Conservation (phyloP, 2,329 filamentous ascomycete genomes). For the Aspergillus thermomutatus region DNA sequence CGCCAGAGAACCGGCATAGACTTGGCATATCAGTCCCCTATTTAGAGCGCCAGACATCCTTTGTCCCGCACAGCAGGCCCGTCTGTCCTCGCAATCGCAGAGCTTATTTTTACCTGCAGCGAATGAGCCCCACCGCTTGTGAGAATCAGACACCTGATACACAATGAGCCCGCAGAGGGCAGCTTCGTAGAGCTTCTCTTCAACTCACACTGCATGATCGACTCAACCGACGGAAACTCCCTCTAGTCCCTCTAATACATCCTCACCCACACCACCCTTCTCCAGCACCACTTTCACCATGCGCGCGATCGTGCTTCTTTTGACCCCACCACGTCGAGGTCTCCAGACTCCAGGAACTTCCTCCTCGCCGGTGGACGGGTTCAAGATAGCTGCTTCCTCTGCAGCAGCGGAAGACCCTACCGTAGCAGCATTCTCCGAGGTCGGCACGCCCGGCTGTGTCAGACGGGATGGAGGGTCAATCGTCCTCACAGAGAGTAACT, state of each 20-base stretch:
- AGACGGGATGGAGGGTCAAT: slow-evolving; percentile 71
- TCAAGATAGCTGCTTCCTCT: slow-evolving; percentile 42
- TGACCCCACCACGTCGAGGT: slow-evolving; percentile 78
- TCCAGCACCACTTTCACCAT: slow-evolving; percentile 76
- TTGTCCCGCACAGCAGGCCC: neutral
- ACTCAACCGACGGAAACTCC: slow-evolving; percentile 59
- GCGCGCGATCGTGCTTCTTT: slow-evolving; percentile 65
- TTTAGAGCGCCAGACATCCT: neutral
- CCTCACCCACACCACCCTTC: slow-evolving; percentile 76
- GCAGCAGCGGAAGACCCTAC: slow-evolving; percentile 36
- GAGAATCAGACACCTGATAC: neutral
- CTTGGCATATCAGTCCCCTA: neutral
- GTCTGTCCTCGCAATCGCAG: neutral
- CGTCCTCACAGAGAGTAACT: slow-evolving; percentile 66
- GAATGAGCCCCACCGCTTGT: neutral
- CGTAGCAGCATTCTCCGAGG: slow-evolving; percentile 59
- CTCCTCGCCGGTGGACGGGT: slow-evolving; percentile 53
- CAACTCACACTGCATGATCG: neutral
- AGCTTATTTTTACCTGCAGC: neutral
- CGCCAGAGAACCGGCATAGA: neutral
- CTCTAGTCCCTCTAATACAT: slow-evolving; percentile 78
- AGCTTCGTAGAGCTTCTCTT: neutral
- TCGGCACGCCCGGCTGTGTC: slow-evolving; percentile 67
- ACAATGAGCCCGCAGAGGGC: neutral
- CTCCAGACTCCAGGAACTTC: slow-evolving; percentile 74